phyloP scores from a whole-genome alignment of 495 filamentous ascomycete species.

The Lepraria neglecta region DNA sequence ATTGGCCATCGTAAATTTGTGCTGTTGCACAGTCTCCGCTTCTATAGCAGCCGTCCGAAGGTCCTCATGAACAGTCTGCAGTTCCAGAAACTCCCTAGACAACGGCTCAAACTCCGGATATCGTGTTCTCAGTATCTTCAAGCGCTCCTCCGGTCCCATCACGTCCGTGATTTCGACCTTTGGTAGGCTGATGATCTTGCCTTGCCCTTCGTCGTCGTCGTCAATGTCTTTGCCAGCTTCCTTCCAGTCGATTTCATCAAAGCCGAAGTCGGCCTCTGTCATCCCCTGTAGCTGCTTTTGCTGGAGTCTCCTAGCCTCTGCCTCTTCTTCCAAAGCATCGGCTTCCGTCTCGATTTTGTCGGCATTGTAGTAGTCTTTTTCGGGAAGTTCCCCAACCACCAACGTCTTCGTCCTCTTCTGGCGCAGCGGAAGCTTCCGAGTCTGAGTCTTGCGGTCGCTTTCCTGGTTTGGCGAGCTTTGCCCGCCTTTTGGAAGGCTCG shows the following conservation, averaged over 20 bases:
- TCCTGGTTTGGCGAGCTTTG: not conserved
- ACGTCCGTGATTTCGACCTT: constrained; percentile 73
- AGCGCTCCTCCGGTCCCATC: constrained; percentile 67
- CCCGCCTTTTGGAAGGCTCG: constrained; percentile 36
- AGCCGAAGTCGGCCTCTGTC: constrained; percentile 84
- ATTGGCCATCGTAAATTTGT: constrained; percentile 11
- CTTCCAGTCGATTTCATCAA: constrained; percentile 82
- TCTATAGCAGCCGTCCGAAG: constrained; percentile 52
- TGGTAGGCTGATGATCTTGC: constrained; percentile 65
- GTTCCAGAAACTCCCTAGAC: constrained; percentile 66
- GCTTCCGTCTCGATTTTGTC: constrained; percentile 85
- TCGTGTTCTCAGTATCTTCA: constrained; percentile 66
- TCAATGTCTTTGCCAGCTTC: constrained; percentile 39
- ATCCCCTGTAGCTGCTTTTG: constrained; percentile 80
- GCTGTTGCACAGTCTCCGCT: constrained; percentile 40
- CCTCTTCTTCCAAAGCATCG: constrained; percentile 87
- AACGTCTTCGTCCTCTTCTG: constrained; percentile 67
- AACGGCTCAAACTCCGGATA: constrained; percentile 91
- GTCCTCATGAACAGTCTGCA: constrained; percentile 59
- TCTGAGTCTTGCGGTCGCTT: constrained; percentile 24
- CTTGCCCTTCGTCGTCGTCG: constrained; percentile 35
- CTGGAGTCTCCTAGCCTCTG: constrained; percentile 78
- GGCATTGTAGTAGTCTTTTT: constrained; percentile 86
- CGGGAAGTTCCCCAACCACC: constrained; percentile 81
- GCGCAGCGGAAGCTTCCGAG: constrained; percentile 34